Conservation (phyloP, 1,139 yeast genomes). For the Blastobotrys indianensis region DNA sequence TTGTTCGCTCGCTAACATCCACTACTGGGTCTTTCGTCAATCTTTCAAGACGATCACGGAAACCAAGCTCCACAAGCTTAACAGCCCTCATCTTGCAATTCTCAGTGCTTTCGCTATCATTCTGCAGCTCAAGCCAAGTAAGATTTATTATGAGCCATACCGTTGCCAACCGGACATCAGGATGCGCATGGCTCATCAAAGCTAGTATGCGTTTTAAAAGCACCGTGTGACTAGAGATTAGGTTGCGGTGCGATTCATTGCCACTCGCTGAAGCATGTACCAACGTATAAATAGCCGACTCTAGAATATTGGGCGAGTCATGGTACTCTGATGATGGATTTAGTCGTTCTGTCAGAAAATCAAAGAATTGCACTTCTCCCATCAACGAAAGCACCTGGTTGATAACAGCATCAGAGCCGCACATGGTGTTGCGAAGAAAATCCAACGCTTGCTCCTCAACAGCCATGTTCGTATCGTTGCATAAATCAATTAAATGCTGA, state of each 20-base stretch:
- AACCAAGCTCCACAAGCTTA: slow-evolving; percentile 38
- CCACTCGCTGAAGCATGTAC: slow-evolving; percentile 55
- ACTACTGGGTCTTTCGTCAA: slow-evolving; percentile 33
- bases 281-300: slow-evolving; percentile 47
- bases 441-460: slow-evolving; percentile 66
- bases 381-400: slow-evolving; percentile 37
- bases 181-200: slow-evolving; percentile 34
- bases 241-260: slow-evolving; percentile 43
- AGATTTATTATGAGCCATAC: slow-evolving; percentile 56
- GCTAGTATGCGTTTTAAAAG: slow-evolving; percentile 38
- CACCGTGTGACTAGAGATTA: slow-evolving; percentile 39
- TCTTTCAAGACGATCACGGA: slow-evolving; percentile 34
- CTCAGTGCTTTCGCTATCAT: slow-evolving; percentile 19
- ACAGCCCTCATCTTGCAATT: slow-evolving; percentile 22
- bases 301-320: slow-evolving; percentile 31
- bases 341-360: slow-evolving; percentile 25
- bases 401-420: slow-evolving; percentile 54
- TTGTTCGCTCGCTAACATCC: slow-evolving; percentile 46
- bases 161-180: slow-evolving; percentile 47
- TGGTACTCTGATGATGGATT: slow-evolving; percentile 10
- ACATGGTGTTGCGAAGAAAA: slow-evolving; percentile 67
- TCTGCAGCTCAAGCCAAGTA: slow-evolving; percentile 44
- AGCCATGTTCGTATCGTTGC: slow-evolving; percentile 44
- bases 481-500: slow-evolving; percentile 44
- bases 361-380: slow-evolving; percentile 31